phyloP scores from a whole-genome alignment of 176 grass and related monocot genomes.

The Bolboschoenus planiculmis region DNA sequence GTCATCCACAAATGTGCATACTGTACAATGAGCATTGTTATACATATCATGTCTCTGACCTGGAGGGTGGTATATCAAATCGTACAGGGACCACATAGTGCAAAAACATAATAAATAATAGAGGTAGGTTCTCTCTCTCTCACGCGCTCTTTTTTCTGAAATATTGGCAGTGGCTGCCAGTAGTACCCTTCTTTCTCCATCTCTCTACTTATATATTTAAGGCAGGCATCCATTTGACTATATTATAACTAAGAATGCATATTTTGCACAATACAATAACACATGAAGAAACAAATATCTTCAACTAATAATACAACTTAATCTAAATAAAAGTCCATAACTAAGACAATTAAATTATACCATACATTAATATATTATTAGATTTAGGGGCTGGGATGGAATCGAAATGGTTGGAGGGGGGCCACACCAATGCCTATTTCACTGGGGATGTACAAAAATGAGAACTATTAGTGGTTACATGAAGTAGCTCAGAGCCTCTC shows the following conservation, averaged over 20 bases:
- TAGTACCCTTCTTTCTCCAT: not conserved
- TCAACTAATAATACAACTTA: conserved; percentile 6
- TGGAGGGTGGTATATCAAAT: not conserved
- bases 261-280: not conserved
- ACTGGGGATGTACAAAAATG: conserved; percentile 32
- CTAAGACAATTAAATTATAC: conserved; percentile 19
- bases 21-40: not conserved
- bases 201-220: not conserved
- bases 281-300: conserved; percentile 14
- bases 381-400: not conserved
- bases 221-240: not conserved
- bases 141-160: not conserved
- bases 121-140: not conserved
- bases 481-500: conserved; percentile 91
- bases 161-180: not conserved
- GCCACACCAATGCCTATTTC: conserved; percentile 8
- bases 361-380: conserved; percentile 24
- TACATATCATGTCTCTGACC: not conserved
- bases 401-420: not conserved
- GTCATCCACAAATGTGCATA: not conserved
- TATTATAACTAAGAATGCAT: conserved; percentile 9
- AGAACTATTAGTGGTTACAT: conserved; percentile 51
- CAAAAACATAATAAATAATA: not conserved
- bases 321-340: not conserved
- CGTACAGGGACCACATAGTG: not conserved